These are phyloP conservation scores for Cubamyces sp. DNA, from an alignment of 768 basidiomycete species.

Conservation along the genomic window DNA sequence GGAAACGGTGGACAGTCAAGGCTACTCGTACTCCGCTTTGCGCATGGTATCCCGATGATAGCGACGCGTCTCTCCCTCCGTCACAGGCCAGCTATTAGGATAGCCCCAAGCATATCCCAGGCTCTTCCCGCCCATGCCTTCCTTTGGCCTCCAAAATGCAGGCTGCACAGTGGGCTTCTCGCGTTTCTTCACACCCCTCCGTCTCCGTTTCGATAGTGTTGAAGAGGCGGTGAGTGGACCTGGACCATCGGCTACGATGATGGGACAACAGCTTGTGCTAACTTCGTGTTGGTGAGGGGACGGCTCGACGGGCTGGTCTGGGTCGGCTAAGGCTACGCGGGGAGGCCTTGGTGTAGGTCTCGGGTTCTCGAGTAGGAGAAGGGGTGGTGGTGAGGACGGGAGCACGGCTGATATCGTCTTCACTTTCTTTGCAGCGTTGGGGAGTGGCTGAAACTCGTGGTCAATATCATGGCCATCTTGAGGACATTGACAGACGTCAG, in stretches of 20 bases:
- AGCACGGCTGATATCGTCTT: slow-evolving; percentile 1
- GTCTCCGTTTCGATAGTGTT: slow-evolving; percentile 2
- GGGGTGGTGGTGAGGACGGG: neutral
- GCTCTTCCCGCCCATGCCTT: slow-evolving; percentile 34
- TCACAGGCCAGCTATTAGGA: slow-evolving; percentile 33
- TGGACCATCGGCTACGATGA: slow-evolving; percentile 5
- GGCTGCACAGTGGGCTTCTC: slow-evolving; percentile 23
- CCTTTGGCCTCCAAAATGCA: slow-evolving; percentile 35
- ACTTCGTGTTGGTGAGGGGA: slow-evolving; percentile 29
- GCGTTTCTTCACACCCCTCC: slow-evolving; percentile 12
- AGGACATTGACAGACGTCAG: too few relatives aligned
- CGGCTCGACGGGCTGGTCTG: slow-evolving; percentile 18
- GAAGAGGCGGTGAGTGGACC: neutral
- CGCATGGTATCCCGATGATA: slow-evolving; percentile 33
- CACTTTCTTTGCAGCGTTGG: slow-evolving; percentile 8
- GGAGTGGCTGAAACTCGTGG: neutral
- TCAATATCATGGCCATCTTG: too few relatives aligned
- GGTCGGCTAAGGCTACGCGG: neutral
- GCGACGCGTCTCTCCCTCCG: slow-evolving; percentile 20
- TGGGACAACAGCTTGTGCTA: slow-evolving; percentile 23
- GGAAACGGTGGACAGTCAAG: neutral
- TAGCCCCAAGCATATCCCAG: slow-evolving; percentile 39
- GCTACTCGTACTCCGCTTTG: slow-evolving; percentile 20
- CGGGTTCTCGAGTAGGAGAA: slow-evolving; percentile 6
- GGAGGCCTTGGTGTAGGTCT: slow-evolving; percentile 14